Percentiles rank a stretch among this genome's conserved stretches.
phyloP scores from a whole-genome alignment of 2,329 filamentous ascomycete species.

The Beauveria sp. region DNA sequence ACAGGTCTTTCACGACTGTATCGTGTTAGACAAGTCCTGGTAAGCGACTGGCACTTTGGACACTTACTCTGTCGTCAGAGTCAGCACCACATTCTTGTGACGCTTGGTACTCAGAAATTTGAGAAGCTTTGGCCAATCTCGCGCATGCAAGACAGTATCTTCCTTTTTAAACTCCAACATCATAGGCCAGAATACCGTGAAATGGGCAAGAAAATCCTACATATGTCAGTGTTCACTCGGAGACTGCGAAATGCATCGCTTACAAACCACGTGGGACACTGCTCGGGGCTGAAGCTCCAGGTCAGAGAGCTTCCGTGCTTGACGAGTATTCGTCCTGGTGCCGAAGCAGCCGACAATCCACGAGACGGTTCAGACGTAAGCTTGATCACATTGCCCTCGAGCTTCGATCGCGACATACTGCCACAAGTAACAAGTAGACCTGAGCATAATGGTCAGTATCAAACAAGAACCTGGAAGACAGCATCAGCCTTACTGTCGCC shows the following conservation, averaged over 20 bases:
- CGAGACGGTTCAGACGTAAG: slow-evolving; percentile 22
- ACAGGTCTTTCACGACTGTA: not conserved
- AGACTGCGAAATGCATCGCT: slow-evolving; percentile 11
- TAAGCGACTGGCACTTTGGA: not conserved
- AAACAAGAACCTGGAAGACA: not conserved
- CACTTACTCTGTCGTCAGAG: slow-evolving; percentile 17
- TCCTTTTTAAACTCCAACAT: slow-evolving; percentile 29
- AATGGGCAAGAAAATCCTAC: slow-evolving; percentile 32
- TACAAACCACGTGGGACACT: slow-evolving; percentile 40
- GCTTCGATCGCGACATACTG: slow-evolving; percentile 24
- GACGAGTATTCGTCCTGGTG: slow-evolving; percentile 25
- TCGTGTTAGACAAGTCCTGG: not conserved
- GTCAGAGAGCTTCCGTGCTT: slow-evolving; percentile 25
- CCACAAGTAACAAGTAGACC: slow-evolving; percentile 35
- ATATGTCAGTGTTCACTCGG: slow-evolving; percentile 5
- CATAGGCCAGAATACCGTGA: slow-evolving; percentile 35
- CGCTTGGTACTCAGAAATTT: slow-evolving; percentile 17
- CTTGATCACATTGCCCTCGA: slow-evolving; percentile 26
- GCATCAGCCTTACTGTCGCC: slow-evolving; percentile 29
- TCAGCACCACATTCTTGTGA: slow-evolving; percentile 18
- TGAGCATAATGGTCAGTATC: slow-evolving; percentile 12
- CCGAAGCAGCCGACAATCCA: slow-evolving; percentile 11
- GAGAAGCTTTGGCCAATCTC: slow-evolving; percentile 23
- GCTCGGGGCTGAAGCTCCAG: slow-evolving; percentile 30
- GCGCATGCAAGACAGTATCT: slow-evolving; percentile 20